Conservation (phyloP, 1,284 basidiomycete species). For the Lignosus rhinocerotis region DNA sequence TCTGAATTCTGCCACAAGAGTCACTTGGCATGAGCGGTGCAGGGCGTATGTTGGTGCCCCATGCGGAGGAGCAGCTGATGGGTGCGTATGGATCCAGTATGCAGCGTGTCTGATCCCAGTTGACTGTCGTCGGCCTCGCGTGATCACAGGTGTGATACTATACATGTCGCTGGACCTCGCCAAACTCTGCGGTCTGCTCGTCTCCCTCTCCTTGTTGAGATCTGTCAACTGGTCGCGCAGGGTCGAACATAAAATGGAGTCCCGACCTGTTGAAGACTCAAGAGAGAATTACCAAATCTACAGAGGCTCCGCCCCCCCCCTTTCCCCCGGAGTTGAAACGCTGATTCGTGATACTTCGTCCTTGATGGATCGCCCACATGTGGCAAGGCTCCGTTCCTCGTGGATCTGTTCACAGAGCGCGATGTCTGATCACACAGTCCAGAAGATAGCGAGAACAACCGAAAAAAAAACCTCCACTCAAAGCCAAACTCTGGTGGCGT, state of each 20-base stretch:
- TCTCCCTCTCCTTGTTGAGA: neutral
- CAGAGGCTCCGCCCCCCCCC: too few species aligned
- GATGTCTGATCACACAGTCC: neutral
- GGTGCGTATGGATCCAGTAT: constrained; percentile 4
- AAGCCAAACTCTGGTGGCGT: neutral
- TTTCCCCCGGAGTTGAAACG: neutral
- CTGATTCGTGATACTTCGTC: neutral
- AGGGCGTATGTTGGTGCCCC: neutral
- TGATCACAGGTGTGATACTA: neutral
- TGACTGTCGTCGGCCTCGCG: neutral
- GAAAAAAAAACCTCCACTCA: neutral
- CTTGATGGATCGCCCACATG: neutral
- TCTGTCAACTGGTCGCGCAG: constrained; percentile 2
- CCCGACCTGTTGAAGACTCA: too few species aligned
- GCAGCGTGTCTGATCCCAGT: constrained; percentile 7
- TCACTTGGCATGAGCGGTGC: neutral
- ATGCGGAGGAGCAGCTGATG: neutral
- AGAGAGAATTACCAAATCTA: neutral
- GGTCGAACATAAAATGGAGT: neutral
- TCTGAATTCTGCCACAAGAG: neutral
- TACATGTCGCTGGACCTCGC: neutral
- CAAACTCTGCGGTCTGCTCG: neutral
- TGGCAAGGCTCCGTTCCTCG: neutral
- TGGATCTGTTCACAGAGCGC: neutral
- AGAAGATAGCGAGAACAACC: neutral